phyloP scores from a whole-genome alignment of 148 eudicot genomes.

The Selenicereus undatus region DNA sequence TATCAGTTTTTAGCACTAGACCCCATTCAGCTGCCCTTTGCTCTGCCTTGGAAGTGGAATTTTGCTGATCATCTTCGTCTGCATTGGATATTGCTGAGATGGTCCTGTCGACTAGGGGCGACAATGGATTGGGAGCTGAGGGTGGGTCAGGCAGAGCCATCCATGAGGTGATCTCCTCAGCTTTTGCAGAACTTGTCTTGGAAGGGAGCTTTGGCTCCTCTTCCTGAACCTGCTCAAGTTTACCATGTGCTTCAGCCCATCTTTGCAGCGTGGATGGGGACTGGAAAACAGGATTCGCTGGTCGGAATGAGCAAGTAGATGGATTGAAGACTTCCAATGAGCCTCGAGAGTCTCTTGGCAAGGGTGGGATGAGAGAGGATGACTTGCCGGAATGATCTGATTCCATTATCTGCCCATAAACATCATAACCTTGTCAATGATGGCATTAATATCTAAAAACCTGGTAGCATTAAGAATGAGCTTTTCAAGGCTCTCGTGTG shows the following conservation, averaged over 20 bases:
- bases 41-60: constrained; percentile 41
- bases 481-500: constrained; percentile 4
- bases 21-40: constrained; percentile 99
- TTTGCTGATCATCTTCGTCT: constrained; percentile 20
- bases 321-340: constrained; percentile 94
- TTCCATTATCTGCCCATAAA: constrained; percentile 27
- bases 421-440: constrained; percentile 1
- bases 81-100: constrained; percentile 22
- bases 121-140: constrained; percentile 13
- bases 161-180: constrained; percentile 72
- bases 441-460: background rate
- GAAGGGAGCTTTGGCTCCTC: constrained; percentile 26
- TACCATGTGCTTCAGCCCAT: constrained; percentile 37
- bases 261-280: constrained; percentile 48
- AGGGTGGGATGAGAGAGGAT: constrained; percentile 38
- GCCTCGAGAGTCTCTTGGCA: constrained; percentile 71
- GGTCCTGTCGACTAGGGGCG: constrained; percentile 8
- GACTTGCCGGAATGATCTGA: constrained; percentile 38
- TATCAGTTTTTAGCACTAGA: constrained; percentile 66
- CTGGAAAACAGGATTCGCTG: constrained; percentile 37
- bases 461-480: too few relatives aligned
- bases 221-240: constrained; percentile 32
- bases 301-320: constrained; percentile 35
- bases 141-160: constrained; percentile 72
- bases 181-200: constrained; percentile 28